Conservation (phyloP, 208 protist species). For the Leishmania amazonensis region DNA sequence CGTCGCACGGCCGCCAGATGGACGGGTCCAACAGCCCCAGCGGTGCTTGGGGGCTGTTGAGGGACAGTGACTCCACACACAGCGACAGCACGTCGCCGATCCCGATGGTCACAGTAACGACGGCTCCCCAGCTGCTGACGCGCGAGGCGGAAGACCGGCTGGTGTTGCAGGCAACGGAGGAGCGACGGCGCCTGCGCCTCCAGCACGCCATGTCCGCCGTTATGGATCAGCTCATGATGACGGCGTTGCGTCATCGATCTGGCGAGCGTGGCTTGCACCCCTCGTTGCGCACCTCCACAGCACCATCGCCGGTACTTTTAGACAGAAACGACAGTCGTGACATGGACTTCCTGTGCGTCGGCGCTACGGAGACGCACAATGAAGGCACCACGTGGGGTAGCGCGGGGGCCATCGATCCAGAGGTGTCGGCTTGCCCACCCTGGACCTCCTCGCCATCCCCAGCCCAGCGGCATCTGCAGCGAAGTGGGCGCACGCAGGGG, state of each 20-base stretch:
- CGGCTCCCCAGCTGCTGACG: slow-evolving; percentile 7
- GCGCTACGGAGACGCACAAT: neutral
- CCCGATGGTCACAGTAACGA: neutral
- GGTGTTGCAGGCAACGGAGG: neutral
- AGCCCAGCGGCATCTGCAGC: neutral
- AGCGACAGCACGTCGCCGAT: slow-evolving; percentile 16
- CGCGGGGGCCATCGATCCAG: neutral
- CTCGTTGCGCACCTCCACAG: slow-evolving; percentile 14
- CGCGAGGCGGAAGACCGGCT: slow-evolving; percentile 10
- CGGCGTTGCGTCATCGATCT: slow-evolving; percentile 12
- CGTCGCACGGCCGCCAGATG: slow-evolving; percentile 6
- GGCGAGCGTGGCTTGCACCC: slow-evolving; percentile 24
- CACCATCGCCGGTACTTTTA: neutral
- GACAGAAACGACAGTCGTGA: neutral
- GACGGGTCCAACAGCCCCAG: neutral
- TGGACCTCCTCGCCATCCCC: neutral
- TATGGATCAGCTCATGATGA: slow-evolving; percentile 26
- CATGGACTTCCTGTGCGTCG: neutral
- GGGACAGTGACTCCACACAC: neutral
- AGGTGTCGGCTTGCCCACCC: neutral
- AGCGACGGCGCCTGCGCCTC: slow-evolving; percentile 1
- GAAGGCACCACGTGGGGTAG: neutral
- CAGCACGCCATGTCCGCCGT: neutral
- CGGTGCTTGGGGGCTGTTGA: neutral
- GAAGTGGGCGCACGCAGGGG: neutral